Base-by-base conservation (phyloP, 2,329 filamentous ascomycete species). In the Ceratocystis albifundus region DNA sequence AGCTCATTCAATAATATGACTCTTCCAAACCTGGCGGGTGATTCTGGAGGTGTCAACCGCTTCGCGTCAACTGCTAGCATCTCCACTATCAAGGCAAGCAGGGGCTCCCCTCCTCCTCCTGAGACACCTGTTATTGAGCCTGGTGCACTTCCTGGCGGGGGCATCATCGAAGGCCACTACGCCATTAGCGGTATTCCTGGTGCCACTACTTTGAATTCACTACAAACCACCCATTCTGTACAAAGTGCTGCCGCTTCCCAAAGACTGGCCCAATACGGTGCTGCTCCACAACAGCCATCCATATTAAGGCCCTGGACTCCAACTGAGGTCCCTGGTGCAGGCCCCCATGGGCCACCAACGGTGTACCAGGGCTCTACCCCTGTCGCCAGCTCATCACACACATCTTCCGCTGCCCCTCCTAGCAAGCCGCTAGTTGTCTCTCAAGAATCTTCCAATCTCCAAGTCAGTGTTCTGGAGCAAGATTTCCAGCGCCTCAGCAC, bases 141-240 rank as follows among this genome's bases (percentile, higher is more conserved):
- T 0, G 85, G 84, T 20, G 80, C 80, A 65, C 80, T 85, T n/a
- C 84, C 87, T 1, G 85, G 85, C 65, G 90, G 88, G 50, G 90
- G 89, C 66, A 96, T 96, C 66, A 96, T 96, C 71, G 92, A 96
- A 74, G 89, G 90, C 63, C 85, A 91, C 66, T 96, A 95, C 80
- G 92, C 92, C 2, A 90, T 91, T 2, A 88, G 91, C 32, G 92
- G 92, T 22, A 96, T 96, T 69, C 89, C 91, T 2, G 92, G 91
- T 2, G 88, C 89, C 0, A 88, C 87, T 1, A 95, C 91, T 1
- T 78, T 96, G 64, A 93, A 84, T 71, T 89, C 85, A 70, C 80
- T 96, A 32, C 82, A 80, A 64, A 74, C 75, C 2, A 74, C 75
- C 2, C 62, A 67, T 20, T 53, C 63, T 41, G 41, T 64, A 25